Evolutionary conservation across 805 yeast genomes (phyloP).

Genomic region (Candida boleticola): DNA sequence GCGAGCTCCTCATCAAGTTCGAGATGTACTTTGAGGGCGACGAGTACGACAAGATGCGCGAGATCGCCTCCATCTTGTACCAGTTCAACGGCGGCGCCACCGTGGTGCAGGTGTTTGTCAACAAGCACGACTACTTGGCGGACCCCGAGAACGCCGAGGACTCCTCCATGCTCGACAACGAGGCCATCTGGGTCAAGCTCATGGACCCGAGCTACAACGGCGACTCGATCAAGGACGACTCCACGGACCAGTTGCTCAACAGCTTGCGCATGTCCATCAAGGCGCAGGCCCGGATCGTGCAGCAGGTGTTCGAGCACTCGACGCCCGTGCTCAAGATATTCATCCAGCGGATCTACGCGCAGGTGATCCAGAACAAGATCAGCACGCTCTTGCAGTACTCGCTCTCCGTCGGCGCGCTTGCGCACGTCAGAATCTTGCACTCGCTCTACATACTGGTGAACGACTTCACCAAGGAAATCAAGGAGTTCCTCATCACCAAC

Average conservation of each 20-base stretch:
- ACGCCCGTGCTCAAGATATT: slow-evolving; percentile 66
- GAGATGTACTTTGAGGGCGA: slow-evolving; percentile 70
- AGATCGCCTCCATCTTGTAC: slow-evolving; percentile 68
- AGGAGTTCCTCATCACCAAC: slow-evolving; percentile 52
- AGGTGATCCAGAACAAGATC: slow-evolving; percentile 57
- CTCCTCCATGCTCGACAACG: slow-evolving; percentile 35
- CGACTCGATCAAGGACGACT: slow-evolving; percentile 47
- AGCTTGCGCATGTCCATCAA: slow-evolving; percentile 55
- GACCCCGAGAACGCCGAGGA: slow-evolving; percentile 29
- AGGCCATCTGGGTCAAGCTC: slow-evolving; percentile 56
- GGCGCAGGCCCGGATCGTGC: slow-evolving; percentile 71
- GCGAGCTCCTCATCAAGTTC: slow-evolving; percentile 63
- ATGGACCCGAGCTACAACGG: slow-evolving; percentile 53
- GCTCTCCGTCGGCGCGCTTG: slow-evolving; percentile 58
- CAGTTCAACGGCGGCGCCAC: slow-evolving; percentile 83
- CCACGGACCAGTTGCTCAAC: slow-evolving; percentile 52
- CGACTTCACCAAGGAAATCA: slow-evolving; percentile 61
- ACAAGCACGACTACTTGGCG: slow-evolving; percentile 70
- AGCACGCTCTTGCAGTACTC: slow-evolving; percentile 62
- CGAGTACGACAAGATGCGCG: slow-evolving; percentile 70
- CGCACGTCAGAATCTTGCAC: slow-evolving; percentile 75
- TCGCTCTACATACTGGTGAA: slow-evolving; percentile 58
- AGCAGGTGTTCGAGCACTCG: slow-evolving; percentile 71
- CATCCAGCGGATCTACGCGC: slow-evolving; percentile 73
- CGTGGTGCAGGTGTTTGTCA: slow-evolving; percentile 78